Conservation (phyloP, 495 filamentous ascomycete species). For the Hypoxylon fragiforme region DNA sequence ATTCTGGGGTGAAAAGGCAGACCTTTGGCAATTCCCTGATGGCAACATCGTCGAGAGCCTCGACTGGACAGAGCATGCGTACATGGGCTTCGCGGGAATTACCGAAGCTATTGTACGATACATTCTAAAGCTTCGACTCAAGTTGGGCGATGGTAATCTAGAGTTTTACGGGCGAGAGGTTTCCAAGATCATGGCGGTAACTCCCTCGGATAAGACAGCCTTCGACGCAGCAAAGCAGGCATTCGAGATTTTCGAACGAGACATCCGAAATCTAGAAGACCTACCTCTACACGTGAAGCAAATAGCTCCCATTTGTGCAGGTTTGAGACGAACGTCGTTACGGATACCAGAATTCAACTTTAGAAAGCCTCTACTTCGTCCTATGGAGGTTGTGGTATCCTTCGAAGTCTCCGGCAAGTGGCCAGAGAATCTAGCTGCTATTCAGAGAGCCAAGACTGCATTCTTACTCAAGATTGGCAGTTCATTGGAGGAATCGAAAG, state of each 20-base stretch:
- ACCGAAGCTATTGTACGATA: slow-evolving; percentile 79
- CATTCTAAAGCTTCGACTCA: slow-evolving; percentile 65
- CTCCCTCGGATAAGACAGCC: slow-evolving; percentile 44
- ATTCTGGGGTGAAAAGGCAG: slow-evolving; percentile 77
- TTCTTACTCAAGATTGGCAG: slow-evolving; percentile 83
- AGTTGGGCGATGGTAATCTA: slow-evolving; percentile 55
- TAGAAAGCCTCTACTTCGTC: slow-evolving; percentile 40
- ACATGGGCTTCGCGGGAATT: slow-evolving; percentile 57
- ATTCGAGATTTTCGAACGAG: slow-evolving; percentile 71
- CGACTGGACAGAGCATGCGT: slow-evolving; percentile 71
- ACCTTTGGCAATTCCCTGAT: slow-evolving; percentile 73
- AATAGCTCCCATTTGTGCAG: slow-evolving; percentile 68
- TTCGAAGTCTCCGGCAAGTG: slow-evolving; percentile 93
- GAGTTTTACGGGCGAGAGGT: slow-evolving; percentile 65
- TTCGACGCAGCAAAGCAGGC: slow-evolving; percentile 60
- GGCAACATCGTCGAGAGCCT: slow-evolving; percentile 76
- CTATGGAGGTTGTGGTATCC: slow-evolving; percentile 72
- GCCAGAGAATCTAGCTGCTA: slow-evolving; percentile 87
- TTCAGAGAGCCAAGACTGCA: slow-evolving; percentile 91
- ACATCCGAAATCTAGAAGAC: slow-evolving; percentile 72
- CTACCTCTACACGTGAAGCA: slow-evolving; percentile 81
- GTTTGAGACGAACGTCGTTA: slow-evolving; percentile 73
- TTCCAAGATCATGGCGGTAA: slow-evolving; percentile 55
- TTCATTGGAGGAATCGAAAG: slow-evolving; percentile 59
- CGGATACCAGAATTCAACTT: slow-evolving; percentile 49